Evolutionary conservation across 257 asterid genomes (phyloP), one percentile per base, ranked within the genome.

Genomic region (Galeopsis tetrahit): DNA sequence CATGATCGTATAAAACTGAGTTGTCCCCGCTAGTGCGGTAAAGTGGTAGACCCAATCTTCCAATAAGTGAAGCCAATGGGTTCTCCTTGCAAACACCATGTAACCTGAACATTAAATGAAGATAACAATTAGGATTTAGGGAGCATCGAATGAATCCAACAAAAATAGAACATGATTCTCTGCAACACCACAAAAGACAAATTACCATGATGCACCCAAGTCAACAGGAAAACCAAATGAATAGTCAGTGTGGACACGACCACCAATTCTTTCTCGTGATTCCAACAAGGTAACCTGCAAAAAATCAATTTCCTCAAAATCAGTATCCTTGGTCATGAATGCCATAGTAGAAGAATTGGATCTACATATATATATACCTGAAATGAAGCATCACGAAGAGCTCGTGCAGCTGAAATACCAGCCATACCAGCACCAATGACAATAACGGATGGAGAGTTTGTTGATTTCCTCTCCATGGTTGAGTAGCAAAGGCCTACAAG

Each of bases 121-220:
- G 65, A 51, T 10, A 44, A 36, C 51, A 42, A 55, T 78, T 60
- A 70, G 71, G 58, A 42, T 7, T 38, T 9, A 31, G 34, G 46
- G 14, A 7, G 61, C 28, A 34, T 14, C 57, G 1, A 52, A 55
- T 14, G 3, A n/a, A 7, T 42, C 42, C 17, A 70, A 57, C 57
- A 61, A 36, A n/a, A 44, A 10, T 58, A 77, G 33, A 52, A 52
- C 21, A 43, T 14, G 4, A 34, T 17, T 17, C 31, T 56, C 40
- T 9, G 34, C 10, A 21, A 21, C 28, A 43, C 42, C 33, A 33
- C n/a, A 42, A 65, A 36, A 43, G 42, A 61, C 11, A 42, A 52
- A 68, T 73, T 85, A 95, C 99, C 99, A 95, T 64, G 99, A 95
- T 75, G 99, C 99, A 55, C 99, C 99, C 84, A 95, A 81, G 81